Evolutionary conservation across 495 filamentous ascomycete genomes (phyloP), one percentile per base, ranked within the genome.

Genomic region (Penicillium lividum): DNA sequence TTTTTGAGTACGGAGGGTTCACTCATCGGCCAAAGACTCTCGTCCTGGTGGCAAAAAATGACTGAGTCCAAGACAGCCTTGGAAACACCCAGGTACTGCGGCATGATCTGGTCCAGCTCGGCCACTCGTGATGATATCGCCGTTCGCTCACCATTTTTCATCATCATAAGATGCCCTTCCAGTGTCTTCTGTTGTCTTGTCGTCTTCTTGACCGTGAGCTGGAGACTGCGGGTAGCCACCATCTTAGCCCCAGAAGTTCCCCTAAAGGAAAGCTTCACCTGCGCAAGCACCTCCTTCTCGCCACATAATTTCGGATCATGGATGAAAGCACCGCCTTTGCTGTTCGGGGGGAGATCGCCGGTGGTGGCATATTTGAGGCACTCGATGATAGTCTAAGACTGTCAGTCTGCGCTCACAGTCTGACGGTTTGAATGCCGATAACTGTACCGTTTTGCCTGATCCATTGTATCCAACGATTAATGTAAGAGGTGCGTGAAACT

Each of bases 361-460:
- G 92, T 97, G 33, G 95, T 97, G 45, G 89, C 93, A 88, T 96
- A 98, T 69, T 97, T 97, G 64, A 98, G 91, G 68, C 94, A 97
- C 72, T 98, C 94, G 75, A 98, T 98, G 70, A 98, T 96, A 46
- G 95, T 98, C 84, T 88, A 61, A 50, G 15, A 8, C 3, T 44
- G 58, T 70, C 18, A 70, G 65, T 38, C 28, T 51, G 3, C 22
- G 13, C 16, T 3, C 18, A 5, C 18, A 4, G 50, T 40, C n/a
- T 44, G 38, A 27, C 18, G 16, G 16, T 52, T 7, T 13, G 34
- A 45, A 34, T 18, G 57, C 36, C n/a, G 40, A 33, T 16, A 13
- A 16, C 64, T 76, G 22, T 73, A 85, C 83, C 46, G 94, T 98
- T 77, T 98, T 98, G 44, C 95, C 94, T 8, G 93, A 97, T 55